Conservation (phyloP, 2,329 filamentous ascomycete genomes). For the Coccinonectria pachysandricola region DNA sequence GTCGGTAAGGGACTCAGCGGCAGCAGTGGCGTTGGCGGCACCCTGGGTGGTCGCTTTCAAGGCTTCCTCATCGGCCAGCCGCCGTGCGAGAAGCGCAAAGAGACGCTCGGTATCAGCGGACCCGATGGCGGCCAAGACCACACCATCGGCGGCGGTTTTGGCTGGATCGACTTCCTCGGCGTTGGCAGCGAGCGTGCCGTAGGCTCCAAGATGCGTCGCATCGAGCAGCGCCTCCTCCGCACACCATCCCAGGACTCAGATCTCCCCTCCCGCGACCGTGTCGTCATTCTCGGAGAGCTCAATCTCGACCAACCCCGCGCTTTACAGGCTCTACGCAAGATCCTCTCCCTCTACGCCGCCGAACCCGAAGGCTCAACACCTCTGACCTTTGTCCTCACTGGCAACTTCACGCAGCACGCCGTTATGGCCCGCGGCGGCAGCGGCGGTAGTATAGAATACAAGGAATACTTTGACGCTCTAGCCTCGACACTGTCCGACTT, state of each 20-base stretch:
- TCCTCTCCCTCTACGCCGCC: constrained; percentile 63
- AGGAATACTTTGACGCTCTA: constrained; percentile 86
- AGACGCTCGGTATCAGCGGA: constrained; percentile 62
- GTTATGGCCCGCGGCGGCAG: constrained; percentile 59
- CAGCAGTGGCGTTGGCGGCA: constrained; percentile 74
- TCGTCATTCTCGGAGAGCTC: constrained; percentile 76
- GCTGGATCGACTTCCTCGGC: constrained; percentile 94
- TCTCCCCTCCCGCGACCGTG: constrained; percentile 34
- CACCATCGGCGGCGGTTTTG: constrained; percentile 71
- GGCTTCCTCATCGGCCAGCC: constrained; percentile 87
- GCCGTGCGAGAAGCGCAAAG: constrained; percentile 73
- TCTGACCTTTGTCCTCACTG: constrained; percentile 70
- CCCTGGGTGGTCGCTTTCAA: constrained; percentile 84
- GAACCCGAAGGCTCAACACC: constrained; percentile 57
- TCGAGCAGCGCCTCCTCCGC: constrained; percentile 61
- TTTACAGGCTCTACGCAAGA: constrained; percentile 67
- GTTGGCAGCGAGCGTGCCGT: constrained; percentile 80
- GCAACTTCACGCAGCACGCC: constrained; percentile 66
- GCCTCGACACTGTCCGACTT: constrained; percentile 77
- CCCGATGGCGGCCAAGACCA: constrained; percentile 47
- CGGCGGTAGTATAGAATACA: constrained; percentile 86
- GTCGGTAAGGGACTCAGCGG: constrained; percentile 61
- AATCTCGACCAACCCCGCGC: constrained; percentile 78
- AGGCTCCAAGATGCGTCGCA: constrained; percentile 69
- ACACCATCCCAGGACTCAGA: constrained; percentile 24